These are phyloP conservation scores for Amesomyces nigricolor DNA, from an alignment of 2,329 filamentous ascomycete species.

Conservation along the genomic window DNA sequence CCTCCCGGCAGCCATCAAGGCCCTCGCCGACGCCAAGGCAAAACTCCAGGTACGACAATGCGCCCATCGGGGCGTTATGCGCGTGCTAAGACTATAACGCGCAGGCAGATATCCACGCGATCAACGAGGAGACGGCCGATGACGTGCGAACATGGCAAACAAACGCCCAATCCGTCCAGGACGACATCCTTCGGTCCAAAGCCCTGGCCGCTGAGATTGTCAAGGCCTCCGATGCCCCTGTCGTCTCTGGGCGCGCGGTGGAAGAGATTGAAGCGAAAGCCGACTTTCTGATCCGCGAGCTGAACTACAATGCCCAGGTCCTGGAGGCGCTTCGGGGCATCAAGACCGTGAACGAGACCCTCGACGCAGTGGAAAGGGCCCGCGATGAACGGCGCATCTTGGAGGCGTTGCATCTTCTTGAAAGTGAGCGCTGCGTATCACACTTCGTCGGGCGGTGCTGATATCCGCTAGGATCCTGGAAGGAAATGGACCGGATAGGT, in stretches of 20 bases:
- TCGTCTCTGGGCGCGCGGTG: slow-evolving; percentile 47
- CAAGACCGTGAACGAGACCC: slow-evolving; percentile 53
- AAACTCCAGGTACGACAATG: slow-evolving; percentile 39
- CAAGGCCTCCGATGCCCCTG: slow-evolving; percentile 63
- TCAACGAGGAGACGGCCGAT: slow-evolving; percentile 70
- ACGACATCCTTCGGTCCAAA: slow-evolving; percentile 77
- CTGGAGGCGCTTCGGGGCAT: slow-evolving; percentile 46
- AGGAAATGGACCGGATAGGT: slow-evolving; percentile 53
- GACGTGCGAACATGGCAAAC: slow-evolving; percentile 82
- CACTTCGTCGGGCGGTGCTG: slow-evolving; percentile 17
- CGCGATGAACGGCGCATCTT: slow-evolving; percentile 50
- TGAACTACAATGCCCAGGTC: slow-evolving; percentile 55
- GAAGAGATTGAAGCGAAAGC: slow-evolving; percentile 49
- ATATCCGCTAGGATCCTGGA: slow-evolving; percentile 46
- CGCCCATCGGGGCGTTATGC: background rate
- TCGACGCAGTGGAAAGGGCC: slow-evolving; percentile 55
- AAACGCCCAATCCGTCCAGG: slow-evolving; percentile 77
- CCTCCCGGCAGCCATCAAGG: slow-evolving; percentile 38
- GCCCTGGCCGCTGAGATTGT: slow-evolving; percentile 76
- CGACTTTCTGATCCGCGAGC: slow-evolving; percentile 52
- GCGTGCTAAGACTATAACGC: slow-evolving; percentile 9
- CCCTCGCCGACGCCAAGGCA: slow-evolving; percentile 38
- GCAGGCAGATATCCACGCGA: slow-evolving; percentile 64
- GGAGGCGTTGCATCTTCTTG: slow-evolving; percentile 52
- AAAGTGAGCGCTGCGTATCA: slow-evolving; percentile 38